Conservation (phyloP, 2,329 filamentous ascomycete species). For the Gnomoniopsis sp. region DNA sequence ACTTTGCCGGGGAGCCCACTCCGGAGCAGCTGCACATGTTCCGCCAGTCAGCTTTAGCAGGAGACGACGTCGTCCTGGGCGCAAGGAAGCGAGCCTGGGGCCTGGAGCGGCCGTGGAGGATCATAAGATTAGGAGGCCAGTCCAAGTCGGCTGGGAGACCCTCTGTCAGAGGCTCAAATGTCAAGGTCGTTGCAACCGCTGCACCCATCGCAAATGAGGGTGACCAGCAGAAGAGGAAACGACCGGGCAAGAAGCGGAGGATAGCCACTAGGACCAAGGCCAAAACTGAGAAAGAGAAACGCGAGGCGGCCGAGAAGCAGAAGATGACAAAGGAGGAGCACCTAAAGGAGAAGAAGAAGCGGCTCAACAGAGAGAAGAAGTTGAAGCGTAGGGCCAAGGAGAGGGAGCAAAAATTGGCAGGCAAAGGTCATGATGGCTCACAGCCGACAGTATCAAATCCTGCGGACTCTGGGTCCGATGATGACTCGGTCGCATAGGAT, state of each 20-base stretch:
- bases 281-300: conserved; percentile 38
- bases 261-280: conserved; percentile 47
- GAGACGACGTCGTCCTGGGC: conserved; percentile 45
- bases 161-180: not conserved
- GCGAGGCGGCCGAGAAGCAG: conserved; percentile 36
- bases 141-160: conserved; percentile 8
- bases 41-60: conserved; percentile 44
- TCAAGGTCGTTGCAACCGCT: conserved; percentile 11
- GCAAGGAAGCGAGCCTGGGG: conserved; percentile 51
- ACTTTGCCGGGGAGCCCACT: conserved; percentile 40
- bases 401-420: conserved; percentile 46
- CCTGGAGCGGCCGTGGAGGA: conserved; percentile 58
- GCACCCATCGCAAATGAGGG: not conserved
- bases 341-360: conserved; percentile 59
- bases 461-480: conserved; percentile 6
- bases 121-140: conserved; percentile 40
- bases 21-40: conserved; percentile 37
- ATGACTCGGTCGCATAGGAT: not conserved
- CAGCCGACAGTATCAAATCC: not conserved
- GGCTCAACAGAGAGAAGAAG: conserved; percentile 59
- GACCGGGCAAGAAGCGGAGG: conserved; percentile 57
- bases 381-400: conserved; percentile 55
- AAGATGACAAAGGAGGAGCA: conserved; percentile 51
- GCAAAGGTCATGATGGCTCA: conserved; percentile 5
- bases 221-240: conserved; percentile 34